Evolutionary conservation across 345 rosid genomes (phyloP).

Genomic region (Excoecaria cochinchinensis): DNA sequence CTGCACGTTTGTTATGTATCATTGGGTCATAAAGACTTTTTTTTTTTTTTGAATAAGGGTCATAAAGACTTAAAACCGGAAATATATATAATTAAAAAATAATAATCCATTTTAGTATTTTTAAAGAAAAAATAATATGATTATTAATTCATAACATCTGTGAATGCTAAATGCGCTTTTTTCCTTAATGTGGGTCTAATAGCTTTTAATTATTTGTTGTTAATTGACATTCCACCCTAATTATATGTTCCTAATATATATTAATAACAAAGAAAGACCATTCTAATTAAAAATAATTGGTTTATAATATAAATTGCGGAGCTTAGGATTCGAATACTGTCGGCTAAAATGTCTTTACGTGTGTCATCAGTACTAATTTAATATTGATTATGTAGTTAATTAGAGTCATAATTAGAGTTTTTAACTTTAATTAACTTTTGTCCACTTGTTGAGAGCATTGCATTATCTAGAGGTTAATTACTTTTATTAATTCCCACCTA

Average conservation of each 20-base stretch:
- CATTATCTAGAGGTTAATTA: background rate
- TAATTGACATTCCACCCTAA: background rate
- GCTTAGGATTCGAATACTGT: background rate
- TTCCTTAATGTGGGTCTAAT: background rate
- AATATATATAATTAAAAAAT: too few species aligned
- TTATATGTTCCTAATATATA: too few species aligned
- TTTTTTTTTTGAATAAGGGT: too few species aligned
- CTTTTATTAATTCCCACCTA: background rate
- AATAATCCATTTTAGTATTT: too few species aligned
- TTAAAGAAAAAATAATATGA: too few species aligned
- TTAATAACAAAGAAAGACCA: background rate
- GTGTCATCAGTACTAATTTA: background rate
- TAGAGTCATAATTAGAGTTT: background rate
- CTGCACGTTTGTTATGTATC: too few species aligned
- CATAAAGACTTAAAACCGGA: too few species aligned
- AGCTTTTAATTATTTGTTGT: background rate
- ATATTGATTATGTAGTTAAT: background rate
- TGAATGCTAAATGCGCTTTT: background rate
- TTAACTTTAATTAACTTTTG: background rate
- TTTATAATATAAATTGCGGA: background rate
- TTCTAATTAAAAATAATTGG: background rate
- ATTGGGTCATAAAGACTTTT: too few species aligned
- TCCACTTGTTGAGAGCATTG: background rate
- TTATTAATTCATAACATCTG: too few species aligned
- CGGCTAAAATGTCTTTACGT: background rate